Evolutionary conservation across 768 basidiomycete species (phyloP), one percentile per base, ranked within the genome.

Genomic region (Trametes punicea): DNA sequence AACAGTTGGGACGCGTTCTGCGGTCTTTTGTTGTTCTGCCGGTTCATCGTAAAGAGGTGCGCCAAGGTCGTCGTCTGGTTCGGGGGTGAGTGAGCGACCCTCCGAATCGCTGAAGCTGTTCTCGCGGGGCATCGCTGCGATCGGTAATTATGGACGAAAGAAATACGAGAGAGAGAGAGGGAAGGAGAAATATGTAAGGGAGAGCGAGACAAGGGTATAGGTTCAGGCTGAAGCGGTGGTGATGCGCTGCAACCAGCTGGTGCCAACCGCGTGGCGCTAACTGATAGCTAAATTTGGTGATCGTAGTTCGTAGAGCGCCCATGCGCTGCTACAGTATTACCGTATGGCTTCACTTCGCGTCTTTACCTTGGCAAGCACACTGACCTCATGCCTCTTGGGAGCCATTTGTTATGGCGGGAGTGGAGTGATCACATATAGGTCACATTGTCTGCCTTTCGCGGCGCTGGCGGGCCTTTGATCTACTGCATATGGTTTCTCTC

Each of bases 91-190:
- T 8, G 84, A 86, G 25, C 83, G 77, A 21, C 82, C 81, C 27
- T 83, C 83, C 31, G 81, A 82, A 68, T 87, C 85, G 61, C 74
- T 77, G 71, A 85, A 78, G 69, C 83, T 85, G 70, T 86, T 85
- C 65, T 84, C 82, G 52, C 84, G 77, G 42, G 84, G 81, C 84
- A 86, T 84, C 29, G 8, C 13, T 31, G 31, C 31, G 31, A 31
- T 31, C 31, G 31, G n/a, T n/a, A n/a, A n/a, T n/a, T n/a, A n/a
- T n/a, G n/a, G n/a, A n/a, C n/a, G 23, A 44, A 26, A 27, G 25
- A 13, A 27, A 21, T 11, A 27, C 20, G 40, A 41, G 21, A 23
- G 40, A 29, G 21, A 48, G 25, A 47, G 42, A 18, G 30, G 36
- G 31, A 41, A 41, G 20, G 30, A 55, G 38, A 47, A 33, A 27